Base-by-base conservation (phyloP, 495 filamentous ascomycete genomes). In the Geopyxis carbonaria region DNA sequence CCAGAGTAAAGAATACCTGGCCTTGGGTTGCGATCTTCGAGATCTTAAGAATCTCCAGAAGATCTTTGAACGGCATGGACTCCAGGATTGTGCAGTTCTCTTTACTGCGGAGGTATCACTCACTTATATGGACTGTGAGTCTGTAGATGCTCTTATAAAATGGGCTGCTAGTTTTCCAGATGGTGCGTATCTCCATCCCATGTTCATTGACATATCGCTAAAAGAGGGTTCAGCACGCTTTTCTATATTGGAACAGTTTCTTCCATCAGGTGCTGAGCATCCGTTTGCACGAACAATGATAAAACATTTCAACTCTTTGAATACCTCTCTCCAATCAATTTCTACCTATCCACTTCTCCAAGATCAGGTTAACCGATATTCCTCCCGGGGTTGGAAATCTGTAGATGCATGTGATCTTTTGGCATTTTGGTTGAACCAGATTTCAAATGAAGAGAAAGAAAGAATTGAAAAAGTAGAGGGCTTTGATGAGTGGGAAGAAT, bases 401-500 rank as follows among this genome's bases (percentile, higher is more conserved):
- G 67, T 76, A 13, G 55, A 64, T 31, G 69, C 70, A n/a, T 61
- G 62, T 49, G 76, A 66, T 49, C 64, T 93, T 2, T 86, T 82
- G 73, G 69, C 79, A 42, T 61, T 87, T 16, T 94, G 86, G 86
- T 70, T 66, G 11, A 59, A 57, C 7, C 78, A 80, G 46, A 49
- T 91, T 13, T 59, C 62, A 2, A 48, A 63, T 1, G 60, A 62
- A 0, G 65, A 77, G 31, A 65, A 76, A 38, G 56, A 46, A 11
- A 48, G 51, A 18, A 58, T 93, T 16, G 77, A 92, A 42, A 50
- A 52, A 0, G 39, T 53, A 2, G 13, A 11, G 2, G 55, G 79
- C 21, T 93, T 94, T 55, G 86, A 94, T 58, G 85, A 94, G 60
- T 93, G 82, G 83, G 86, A 94, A 58, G 86, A 94, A 45, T 83